phyloP scores from a whole-genome alignment of 495 filamentous ascomycete genomes.

The Hypomontagnella submonticulosa region DNA sequence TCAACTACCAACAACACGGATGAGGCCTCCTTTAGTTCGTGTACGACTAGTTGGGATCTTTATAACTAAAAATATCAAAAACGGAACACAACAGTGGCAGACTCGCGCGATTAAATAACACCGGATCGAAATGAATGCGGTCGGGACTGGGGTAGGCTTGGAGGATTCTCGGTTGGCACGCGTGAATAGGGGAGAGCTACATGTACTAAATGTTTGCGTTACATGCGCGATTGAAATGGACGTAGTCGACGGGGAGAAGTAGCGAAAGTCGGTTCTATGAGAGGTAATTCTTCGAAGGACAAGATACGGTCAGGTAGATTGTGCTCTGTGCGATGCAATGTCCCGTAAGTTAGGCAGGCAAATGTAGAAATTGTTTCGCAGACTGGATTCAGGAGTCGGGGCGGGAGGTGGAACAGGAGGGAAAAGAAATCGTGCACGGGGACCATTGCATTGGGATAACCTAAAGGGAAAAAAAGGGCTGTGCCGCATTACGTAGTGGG shows the following conservation, averaged over 20 bases:
- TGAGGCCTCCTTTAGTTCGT: constrained; percentile 1
- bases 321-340: too few species aligned
- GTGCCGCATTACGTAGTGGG: constrained; percentile 29
- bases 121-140: constrained; percentile 10
- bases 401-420: constrained; percentile 14
- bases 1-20: constrained; percentile 1
- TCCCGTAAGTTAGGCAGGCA: not conserved
- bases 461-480: constrained; percentile 22
- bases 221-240: not conserved
- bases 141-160: constrained; percentile 17
- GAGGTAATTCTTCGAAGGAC: too few species aligned
- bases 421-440: constrained; percentile 17
- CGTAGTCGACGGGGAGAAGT: not conserved
- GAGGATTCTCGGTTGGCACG: constrained; percentile 17
- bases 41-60: not conserved
- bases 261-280: too few species aligned
- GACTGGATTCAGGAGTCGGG: constrained; percentile 12
- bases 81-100: not conserved
- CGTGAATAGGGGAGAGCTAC: constrained; percentile 10
- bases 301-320: too few species aligned
- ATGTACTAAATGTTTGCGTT: constrained; percentile 4
- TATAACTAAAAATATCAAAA: not conserved
- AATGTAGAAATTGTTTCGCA: not conserved
- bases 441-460: constrained; percentile 18
- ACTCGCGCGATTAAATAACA: constrained; percentile 2